Evolutionary conservation across 2,329 filamentous ascomycete species (phyloP).

Genomic region (Fulvia fulva): DNA sequence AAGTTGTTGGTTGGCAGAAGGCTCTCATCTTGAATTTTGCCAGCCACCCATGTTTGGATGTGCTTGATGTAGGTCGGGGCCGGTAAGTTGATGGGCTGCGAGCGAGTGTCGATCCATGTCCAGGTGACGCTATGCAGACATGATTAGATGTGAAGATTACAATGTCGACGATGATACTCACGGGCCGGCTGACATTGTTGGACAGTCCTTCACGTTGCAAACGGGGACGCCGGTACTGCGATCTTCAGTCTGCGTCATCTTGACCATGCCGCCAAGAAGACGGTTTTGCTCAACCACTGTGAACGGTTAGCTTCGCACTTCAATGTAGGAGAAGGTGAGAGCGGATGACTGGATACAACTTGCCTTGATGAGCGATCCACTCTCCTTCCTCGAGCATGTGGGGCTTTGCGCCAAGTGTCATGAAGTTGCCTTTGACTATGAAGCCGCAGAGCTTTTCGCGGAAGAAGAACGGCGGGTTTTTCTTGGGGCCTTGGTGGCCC

Average conservation of each 20-base stretch:
- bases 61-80: conserved; percentile 91
- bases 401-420: conserved; percentile 88
- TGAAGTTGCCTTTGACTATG: conserved; percentile 95
- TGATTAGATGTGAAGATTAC: neutral
- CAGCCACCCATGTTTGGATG: conserved; percentile 95
- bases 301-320: neutral
- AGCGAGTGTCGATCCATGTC: conserved; percentile 88
- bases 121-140: conserved; percentile 71
- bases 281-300: conserved; percentile 89
- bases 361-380: conserved; percentile 94
- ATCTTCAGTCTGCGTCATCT: conserved; percentile 74
- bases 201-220: conserved; percentile 80
- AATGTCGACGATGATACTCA: conserved; percentile 50
- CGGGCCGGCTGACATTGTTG: conserved; percentile 91
- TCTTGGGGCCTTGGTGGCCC: conserved; percentile 18
- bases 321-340: neutral
- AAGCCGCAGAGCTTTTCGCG: conserved; percentile 72
- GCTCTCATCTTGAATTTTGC: conserved; percentile 84
- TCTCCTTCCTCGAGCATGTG: conserved; percentile 92
- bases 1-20: conserved; percentile 89
- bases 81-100: conserved; percentile 85
- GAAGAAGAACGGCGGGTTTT: conserved; percentile 62
- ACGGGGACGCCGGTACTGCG: conserved; percentile 68
- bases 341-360: conserved; percentile 18
- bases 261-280: conserved; percentile 82